Percentiles rank a stretch among this genome's conserved stretches.
These are phyloP conservation scores for Chenopodium album DNA, from an alignment of 148 eudicot species.

Conservation along the genomic window DNA sequence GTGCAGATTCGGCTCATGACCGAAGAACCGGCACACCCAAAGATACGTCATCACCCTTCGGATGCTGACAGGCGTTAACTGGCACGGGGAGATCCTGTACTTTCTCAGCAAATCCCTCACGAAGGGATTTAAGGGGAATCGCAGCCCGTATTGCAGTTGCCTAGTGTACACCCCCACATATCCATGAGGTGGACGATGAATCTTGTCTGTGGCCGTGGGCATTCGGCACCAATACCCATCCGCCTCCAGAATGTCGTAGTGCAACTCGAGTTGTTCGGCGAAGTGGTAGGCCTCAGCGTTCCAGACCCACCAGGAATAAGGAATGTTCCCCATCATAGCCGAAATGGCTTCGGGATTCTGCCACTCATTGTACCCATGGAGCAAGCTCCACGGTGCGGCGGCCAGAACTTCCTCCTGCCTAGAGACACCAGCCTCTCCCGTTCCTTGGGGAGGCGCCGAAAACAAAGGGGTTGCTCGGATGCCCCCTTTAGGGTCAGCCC, in stretches of 20 bases:
- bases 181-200: neutral
- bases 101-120: rapidly evolving
- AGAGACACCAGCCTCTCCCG: neutral
- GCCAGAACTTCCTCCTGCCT: neutral
- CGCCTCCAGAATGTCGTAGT: neutral
- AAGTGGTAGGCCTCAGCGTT: neutral
- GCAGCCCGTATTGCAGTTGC: too few relatives aligned
- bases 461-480: neutral
- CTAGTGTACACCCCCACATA: neutral
- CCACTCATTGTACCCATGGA: too few relatives aligned
- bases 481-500: neutral
- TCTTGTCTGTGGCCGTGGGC: neutral
- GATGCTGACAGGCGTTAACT: too few relatives aligned
- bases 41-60: too few relatives aligned
- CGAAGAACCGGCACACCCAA: too few relatives aligned
- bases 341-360: too few relatives aligned
- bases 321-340: neutral
- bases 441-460: neutral
- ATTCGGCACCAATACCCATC: neutral
- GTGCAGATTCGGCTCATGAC: too few relatives aligned
- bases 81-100: too few relatives aligned
- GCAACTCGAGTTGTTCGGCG: neutral
- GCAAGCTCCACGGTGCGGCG: too few relatives aligned
- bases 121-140: too few relatives aligned
- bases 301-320: neutral